Evolutionary conservation across 306 rosid genomes (phyloP).

Genomic region (Lathyrus oleraceus): DNA sequence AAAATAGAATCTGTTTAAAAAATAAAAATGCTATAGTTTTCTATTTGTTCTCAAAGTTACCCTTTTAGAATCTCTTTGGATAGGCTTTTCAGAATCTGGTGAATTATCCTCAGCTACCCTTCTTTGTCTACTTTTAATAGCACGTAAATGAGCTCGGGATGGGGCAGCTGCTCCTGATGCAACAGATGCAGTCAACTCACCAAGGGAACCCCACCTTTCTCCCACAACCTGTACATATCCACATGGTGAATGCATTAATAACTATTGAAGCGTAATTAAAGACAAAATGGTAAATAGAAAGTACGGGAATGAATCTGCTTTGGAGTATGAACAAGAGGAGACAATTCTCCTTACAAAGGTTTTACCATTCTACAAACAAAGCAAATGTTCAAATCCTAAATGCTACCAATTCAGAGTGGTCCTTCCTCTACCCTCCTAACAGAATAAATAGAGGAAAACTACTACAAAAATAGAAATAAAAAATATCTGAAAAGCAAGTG

Average conservation of each 20-base stretch:
- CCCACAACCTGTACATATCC: conserved; percentile 62
- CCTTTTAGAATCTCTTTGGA: conserved; percentile 52
- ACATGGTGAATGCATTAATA: not conserved
- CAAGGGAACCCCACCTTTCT: conserved; percentile 91
- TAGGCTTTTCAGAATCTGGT: conserved; percentile 43
- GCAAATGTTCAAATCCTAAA: not conserved
- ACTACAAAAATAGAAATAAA: not conserved
- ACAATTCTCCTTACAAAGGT: not conserved
- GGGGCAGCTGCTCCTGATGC: conserved; percentile 75
- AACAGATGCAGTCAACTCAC: conserved; percentile 70
- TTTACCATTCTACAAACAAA: not conserved
- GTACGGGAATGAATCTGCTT: not conserved
- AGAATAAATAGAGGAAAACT: not conserved
- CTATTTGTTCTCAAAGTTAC: conserved; percentile 46
- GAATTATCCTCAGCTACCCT: conserved; percentile 52
- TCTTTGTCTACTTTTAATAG: conserved; percentile 71
- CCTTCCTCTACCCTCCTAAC: not conserved
- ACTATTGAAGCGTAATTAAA: not conserved
- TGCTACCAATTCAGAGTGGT: not conserved
- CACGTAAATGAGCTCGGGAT: conserved; percentile 81
- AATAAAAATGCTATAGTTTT: conserved; percentile 9
- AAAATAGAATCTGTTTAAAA: conserved; percentile 12
- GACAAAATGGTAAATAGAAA: not conserved
- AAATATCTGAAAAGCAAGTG: conserved; percentile 30
- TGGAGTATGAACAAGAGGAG: not conserved